These are phyloP conservation scores for Alnus glutinosa DNA, from an alignment of 306 rosid species.

Conservation along the genomic window DNA sequence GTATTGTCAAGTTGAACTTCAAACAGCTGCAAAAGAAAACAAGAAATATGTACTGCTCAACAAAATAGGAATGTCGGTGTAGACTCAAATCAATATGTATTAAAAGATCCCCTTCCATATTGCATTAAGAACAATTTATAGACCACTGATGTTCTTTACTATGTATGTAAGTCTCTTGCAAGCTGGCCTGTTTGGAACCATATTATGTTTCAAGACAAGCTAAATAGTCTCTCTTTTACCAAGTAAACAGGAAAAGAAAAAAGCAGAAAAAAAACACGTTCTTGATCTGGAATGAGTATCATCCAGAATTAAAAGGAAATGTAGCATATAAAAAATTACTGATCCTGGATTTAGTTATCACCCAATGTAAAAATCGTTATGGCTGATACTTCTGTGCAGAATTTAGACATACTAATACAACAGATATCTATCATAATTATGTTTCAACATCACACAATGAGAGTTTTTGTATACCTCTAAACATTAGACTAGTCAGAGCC, in stretches of 20 bases:
- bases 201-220: too few relatives aligned
- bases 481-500: not conserved
- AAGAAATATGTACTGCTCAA: too few relatives aligned
- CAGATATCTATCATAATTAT: not conserved
- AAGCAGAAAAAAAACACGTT: not conserved
- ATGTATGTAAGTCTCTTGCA: too few relatives aligned
- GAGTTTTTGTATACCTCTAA: not conserved
- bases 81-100: not conserved
- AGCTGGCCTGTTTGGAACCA: too few relatives aligned
- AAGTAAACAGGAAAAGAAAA: not conserved
- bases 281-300: not conserved
- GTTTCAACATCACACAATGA: not conserved
- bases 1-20: too few relatives aligned
- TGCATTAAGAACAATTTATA: not conserved
- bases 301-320: constrained; percentile 7
- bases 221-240: too few relatives aligned
- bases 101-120: not conserved
- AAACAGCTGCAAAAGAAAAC: too few relatives aligned
- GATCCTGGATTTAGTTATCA: not conserved
- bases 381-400: not conserved
- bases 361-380: not conserved
- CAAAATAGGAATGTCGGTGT: too few relatives aligned
- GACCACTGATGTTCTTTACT: too few relatives aligned
- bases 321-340: not conserved
- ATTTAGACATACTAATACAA: not conserved